These are phyloP conservation scores for Diaporthe citrichinensis DNA, from an alignment of 2,329 filamentous ascomycete genomes.

Conservation along the genomic window DNA sequence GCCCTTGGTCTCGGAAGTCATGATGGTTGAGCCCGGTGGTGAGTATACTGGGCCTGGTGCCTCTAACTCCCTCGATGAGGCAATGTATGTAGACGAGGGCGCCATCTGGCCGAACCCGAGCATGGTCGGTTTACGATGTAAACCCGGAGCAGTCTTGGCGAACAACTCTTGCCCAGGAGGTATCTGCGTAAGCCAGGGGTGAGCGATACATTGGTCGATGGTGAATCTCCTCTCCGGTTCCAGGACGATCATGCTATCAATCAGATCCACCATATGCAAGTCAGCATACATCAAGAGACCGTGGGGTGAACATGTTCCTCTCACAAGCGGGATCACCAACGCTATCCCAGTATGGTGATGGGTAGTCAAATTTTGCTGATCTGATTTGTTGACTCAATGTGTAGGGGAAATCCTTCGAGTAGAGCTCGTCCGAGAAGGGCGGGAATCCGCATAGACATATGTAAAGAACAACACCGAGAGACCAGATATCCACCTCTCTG, in stretches of 20 bases:
- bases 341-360: constrained; percentile 94
- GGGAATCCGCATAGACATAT: constrained; percentile 97
- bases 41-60: not conserved
- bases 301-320: not conserved
- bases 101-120: not conserved
- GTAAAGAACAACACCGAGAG: constrained; percentile 93
- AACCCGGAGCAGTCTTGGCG: too few relatives aligned
- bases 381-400: constrained; percentile 91
- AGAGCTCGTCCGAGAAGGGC: constrained; percentile 94
- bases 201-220: constrained; percentile 89
- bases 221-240: constrained; percentile 86
- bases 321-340: constrained; percentile 83
- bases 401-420: constrained; percentile 84
- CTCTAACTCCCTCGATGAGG: not conserved
- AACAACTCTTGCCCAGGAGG: not conserved
- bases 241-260: constrained; percentile 93
- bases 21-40: not conserved
- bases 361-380: constrained; percentile 91
- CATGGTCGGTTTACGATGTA: not conserved
- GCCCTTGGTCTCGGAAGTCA: not conserved
- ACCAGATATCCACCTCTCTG: constrained; percentile 95
- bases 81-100: not conserved
- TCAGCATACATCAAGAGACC: not conserved
- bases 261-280: constrained; percentile 77
- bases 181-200: constrained; percentile 82